These are phyloP conservation scores for Parathielavia hyrcaniae DNA, from an alignment of 495 filamentous ascomycete genomes.

Conservation along the genomic window DNA sequence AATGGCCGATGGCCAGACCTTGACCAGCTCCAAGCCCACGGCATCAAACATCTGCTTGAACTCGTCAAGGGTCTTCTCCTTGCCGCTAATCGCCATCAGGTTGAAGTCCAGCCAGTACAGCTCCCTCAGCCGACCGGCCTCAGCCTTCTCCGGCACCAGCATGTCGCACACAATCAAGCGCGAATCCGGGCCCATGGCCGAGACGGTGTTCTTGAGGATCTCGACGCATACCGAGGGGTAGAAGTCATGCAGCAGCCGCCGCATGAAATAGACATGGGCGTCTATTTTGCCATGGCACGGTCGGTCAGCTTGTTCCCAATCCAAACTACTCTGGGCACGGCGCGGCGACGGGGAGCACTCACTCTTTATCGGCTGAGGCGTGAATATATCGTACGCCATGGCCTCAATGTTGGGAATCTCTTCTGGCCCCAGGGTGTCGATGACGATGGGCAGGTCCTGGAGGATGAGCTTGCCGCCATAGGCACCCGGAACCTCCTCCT, in stretches of 20 bases:
- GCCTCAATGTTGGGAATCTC: conserved; percentile 18
- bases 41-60: conserved; percentile 26
- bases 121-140: conserved; percentile 16
- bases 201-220: conserved; percentile 41
- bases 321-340: not conserved
- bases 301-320: not conserved
- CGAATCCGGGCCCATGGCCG: conserved; percentile 33
- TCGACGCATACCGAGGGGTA: conserved; percentile 33
- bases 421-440: conserved; percentile 17
- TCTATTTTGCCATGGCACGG: conserved; percentile 5
- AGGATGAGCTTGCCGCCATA: conserved; percentile 23
- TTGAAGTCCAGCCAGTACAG: conserved; percentile 28
- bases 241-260: conserved; percentile 51
- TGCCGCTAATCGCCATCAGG: conserved; percentile 30
- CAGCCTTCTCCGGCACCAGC: conserved; percentile 26
- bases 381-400: conserved; percentile 22
- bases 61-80: conserved; percentile 31
- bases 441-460: conserved; percentile 23
- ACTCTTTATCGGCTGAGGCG: conserved; percentile 22
- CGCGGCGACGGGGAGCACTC: not conserved
- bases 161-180: conserved; percentile 29
- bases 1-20: conserved; percentile 23
- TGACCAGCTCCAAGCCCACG: conserved; percentile 30
- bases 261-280: conserved; percentile 50
- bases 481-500: conserved; percentile 18